Base-by-base conservation (phyloP, 768 basidiomycete genomes). In the Psilocybe cyanescens region DNA sequence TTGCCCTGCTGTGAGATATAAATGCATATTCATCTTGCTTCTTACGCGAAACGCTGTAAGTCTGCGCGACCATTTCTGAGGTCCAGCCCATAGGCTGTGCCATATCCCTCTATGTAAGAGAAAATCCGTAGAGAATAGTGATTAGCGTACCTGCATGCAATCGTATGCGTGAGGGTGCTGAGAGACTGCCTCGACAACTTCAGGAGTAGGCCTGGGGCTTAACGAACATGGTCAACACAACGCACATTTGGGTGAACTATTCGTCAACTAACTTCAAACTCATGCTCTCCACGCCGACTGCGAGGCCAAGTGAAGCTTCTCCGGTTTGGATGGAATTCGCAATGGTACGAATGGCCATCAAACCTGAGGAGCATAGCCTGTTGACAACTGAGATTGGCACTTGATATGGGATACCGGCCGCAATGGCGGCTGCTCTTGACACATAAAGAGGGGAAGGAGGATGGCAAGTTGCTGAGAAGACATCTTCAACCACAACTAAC, bases 51-150 rank as follows among this genome's bases (percentile, higher is more conserved):
- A 95, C 75, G n/a, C 86, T 82, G 76, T 87, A 95, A 7, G 83
- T 78, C 68, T 88, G 74, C n/a, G 94, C 92, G 19, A 95, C 92
- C 87, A 92, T 88, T 74, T 95, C 94, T 4, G 92, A 92, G 1
- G 94, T 95, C 94, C 94, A 99, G 53, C 95, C 95, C 95, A 95
- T 95, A 9, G 92, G 90, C 90, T 94, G 62, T 28, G 17, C 29
- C 6, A 11, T 19, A 11, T 14, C 33, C n/a, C 29, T 35, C 49
- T 14, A 8, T 8, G 37, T 14, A 16, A 39, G n/a, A 45, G 24
- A 4, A 29, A 14, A 4, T 30, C n/a, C 8, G 28, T 31, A 63
- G 75, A 11, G 7, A 11, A 46, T 16, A 17, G 19, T 29, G 33
- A 11, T 35, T 12, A 14, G n/a, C 33, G n/a, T 17, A 87, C 90